Conservation (phyloP, 2,329 filamentous ascomycete species). For the Microcyclosporella mali region DNA sequence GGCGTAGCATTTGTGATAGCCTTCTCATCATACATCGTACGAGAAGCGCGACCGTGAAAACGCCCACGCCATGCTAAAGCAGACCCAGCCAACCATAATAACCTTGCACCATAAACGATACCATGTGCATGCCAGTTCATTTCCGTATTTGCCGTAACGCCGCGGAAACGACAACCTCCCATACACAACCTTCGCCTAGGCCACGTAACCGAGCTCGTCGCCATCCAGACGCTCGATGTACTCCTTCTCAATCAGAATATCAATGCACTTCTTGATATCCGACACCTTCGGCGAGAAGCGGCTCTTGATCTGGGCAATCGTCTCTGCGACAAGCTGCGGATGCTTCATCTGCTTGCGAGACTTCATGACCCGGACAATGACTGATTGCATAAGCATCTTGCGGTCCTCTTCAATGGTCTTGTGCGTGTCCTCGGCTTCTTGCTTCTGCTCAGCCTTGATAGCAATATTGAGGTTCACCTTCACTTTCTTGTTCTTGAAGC, state of each 20-base stretch:
- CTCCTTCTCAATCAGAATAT: conserved; percentile 97
- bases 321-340: conserved; percentile 85
- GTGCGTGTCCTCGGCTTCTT: conserved; percentile 93
- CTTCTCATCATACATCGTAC: too few relatives aligned
- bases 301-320: conserved; percentile 87
- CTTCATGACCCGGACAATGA: conserved; percentile 99
- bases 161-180: not conserved
- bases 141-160: not conserved
- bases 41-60: conserved; percentile 11
- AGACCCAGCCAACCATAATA: conserved; percentile 1
- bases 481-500: conserved; percentile 98
- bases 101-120: not conserved
- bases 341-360: conserved; percentile 99
- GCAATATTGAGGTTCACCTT: conserved; percentile 93
- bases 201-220: conserved; percentile 90
- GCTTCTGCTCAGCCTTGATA: conserved; percentile 92
- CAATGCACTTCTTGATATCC: conserved; percentile 99
- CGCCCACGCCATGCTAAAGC: conserved; percentile 29
- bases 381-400: conserved; percentile 95
- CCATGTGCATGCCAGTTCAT: not conserved
- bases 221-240: conserved; percentile 93
- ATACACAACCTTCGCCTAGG: conserved; percentile 45
- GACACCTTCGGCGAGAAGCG: conserved; percentile 88
- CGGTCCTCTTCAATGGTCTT: conserved; percentile 99
- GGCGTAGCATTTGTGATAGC: not conserved